These are phyloP conservation scores for Cudoniella acicularis DNA, from an alignment of 495 filamentous ascomycete genomes.

Conservation along the genomic window DNA sequence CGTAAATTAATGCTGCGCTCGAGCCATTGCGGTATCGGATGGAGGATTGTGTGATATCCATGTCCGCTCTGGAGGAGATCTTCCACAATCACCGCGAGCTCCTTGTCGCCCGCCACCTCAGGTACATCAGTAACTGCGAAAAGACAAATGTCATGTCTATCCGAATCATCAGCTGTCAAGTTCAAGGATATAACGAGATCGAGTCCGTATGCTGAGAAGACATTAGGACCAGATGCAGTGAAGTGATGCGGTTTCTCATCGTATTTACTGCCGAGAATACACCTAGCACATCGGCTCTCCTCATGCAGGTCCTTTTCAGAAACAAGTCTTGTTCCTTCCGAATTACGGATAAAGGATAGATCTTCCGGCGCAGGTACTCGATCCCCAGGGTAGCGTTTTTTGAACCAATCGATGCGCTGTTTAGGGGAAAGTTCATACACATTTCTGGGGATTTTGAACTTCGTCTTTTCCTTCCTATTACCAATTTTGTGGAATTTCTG, in stretches of 20 bases:
- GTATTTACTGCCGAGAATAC: slow-evolving; percentile 11
- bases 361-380: slow-evolving; percentile 4
- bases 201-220: slow-evolving; percentile 16
- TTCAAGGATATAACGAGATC: slow-evolving; percentile 15
- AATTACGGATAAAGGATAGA: slow-evolving; percentile 14
- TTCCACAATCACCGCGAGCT: slow-evolving; percentile 14
- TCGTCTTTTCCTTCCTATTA: slow-evolving; percentile 4
- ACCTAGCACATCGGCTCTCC: slow-evolving; percentile 9
- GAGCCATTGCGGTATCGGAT: slow-evolving; percentile 7
- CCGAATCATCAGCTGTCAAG: slow-evolving; percentile 1
- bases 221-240: slow-evolving; percentile 5
- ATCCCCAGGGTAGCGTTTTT: slow-evolving; percentile 2
- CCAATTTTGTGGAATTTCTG: slow-evolving; percentile 13
- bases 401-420: slow-evolving; percentile 5
- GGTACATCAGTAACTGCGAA: slow-evolving; percentile 11
- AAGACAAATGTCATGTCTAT: slow-evolving; percentile 18
- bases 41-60: slow-evolving; percentile 16
- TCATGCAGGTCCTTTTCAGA: slow-evolving; percentile 12
- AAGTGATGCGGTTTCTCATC: slow-evolving; percentile 16
- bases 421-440: slow-evolving; percentile 9
- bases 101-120: slow-evolving; percentile 7
- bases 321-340: slow-evolving; percentile 7
- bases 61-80: slow-evolving; percentile 16
- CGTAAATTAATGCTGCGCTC: neutral
- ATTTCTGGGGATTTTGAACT: slow-evolving; percentile 2